Conservation (phyloP, 73 alveolate genomes). For the Halteria grandinella region DNA sequence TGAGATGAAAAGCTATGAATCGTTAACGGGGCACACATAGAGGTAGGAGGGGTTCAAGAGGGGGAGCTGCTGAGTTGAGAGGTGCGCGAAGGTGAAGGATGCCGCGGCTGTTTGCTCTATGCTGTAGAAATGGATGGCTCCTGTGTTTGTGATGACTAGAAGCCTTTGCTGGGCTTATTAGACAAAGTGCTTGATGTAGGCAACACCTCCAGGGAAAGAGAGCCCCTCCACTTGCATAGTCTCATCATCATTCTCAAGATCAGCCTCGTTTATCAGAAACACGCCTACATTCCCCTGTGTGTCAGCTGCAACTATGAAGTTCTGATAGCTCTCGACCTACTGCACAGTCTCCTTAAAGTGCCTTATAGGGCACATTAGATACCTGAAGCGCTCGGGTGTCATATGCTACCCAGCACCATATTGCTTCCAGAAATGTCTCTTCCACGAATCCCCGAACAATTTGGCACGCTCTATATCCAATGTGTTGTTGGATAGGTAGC, state of each 20-base stretch:
- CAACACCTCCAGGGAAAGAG: constrained; percentile 26
- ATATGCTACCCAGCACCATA: constrained; percentile 17
- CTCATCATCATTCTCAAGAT: constrained; percentile 49
- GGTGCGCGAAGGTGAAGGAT: no score
- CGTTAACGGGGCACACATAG: not conserved
- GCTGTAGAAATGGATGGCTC: not conserved
- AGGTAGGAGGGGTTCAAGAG: not conserved
- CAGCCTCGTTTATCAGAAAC: constrained; percentile 27
- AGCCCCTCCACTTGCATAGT: not conserved
- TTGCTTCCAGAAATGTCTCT: constrained; percentile 17
- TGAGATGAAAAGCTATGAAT: not conserved
- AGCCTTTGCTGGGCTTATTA: no score
- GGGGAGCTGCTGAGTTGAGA: no score
- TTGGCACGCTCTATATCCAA: constrained; percentile 5
- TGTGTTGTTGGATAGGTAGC: constrained; percentile 26
- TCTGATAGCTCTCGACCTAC: constrained; percentile 22
- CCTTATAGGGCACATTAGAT: constrained; percentile 52
- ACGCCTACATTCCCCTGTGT: constrained; percentile 5
- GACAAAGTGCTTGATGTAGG: not conserved
- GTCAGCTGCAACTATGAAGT: constrained; percentile 37
- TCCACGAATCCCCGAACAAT: constrained; percentile 20
- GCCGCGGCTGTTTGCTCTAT: not conserved
- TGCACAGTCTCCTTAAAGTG: constrained; percentile 7
- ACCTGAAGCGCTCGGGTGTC: constrained; percentile 16
- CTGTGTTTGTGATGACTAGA: not conserved